Evolutionary conservation across 371 early-diverging fungal genomes (phyloP).

Genomic region (Mortierella sp.): DNA sequence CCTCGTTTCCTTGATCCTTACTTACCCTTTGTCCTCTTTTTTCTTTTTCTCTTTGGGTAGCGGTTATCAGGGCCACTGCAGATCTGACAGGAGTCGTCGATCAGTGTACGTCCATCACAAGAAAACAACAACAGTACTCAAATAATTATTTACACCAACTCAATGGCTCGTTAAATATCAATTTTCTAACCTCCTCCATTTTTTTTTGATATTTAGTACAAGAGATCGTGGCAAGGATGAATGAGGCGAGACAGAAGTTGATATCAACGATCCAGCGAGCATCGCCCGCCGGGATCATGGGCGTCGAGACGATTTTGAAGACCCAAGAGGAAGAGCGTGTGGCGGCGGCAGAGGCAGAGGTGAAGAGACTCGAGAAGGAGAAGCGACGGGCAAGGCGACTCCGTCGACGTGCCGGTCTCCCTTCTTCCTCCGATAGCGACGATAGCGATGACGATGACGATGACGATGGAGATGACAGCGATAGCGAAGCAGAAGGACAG

Average conservation of each 20-base stretch:
- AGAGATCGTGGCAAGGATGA: conserved; percentile 36
- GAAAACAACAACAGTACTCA: not conserved
- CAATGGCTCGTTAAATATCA: no score
- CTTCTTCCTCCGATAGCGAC: not conserved
- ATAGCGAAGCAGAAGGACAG: not conserved
- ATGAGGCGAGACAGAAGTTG: conserved; percentile 24
- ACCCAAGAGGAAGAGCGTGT: conserved; percentile 26
- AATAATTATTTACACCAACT: not conserved
- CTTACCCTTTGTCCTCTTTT: not conserved
- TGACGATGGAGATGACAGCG: not conserved
- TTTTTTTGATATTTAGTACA: conserved; percentile 26
- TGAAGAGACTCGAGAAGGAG: conserved; percentile 9
- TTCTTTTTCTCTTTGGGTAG: not conserved
- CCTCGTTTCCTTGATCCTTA: not conserved
- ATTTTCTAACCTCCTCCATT: not conserved
- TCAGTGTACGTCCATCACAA: conserved; percentile 19
- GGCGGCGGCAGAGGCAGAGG: not conserved
- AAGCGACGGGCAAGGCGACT: conserved; percentile 6
- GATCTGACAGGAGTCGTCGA: conserved; percentile 32
- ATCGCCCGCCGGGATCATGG: conserved; percentile 35
- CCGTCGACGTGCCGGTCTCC: not conserved
- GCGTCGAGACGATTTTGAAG: conserved; percentile 26
- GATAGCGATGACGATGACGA: not conserved
- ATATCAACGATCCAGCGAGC: conserved; percentile 30
- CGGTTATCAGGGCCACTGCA: conserved; percentile 25